These are phyloP conservation scores for Acorus calamus DNA, from an alignment of 106 monocot genomes.

Conservation along the genomic window DNA sequence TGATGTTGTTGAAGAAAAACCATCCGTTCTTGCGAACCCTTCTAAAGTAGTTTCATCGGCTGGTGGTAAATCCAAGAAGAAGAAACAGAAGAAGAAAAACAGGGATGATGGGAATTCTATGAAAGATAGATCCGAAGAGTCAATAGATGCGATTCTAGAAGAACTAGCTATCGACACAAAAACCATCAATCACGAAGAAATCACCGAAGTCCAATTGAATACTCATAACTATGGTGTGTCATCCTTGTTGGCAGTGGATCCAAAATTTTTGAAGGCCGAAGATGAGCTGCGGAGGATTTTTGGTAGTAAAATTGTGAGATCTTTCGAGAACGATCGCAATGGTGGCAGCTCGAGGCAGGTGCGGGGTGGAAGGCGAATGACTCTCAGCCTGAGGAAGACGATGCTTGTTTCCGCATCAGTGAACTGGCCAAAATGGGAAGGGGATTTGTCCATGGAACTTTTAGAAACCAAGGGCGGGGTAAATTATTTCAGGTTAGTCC, in stretches of 20 bases:
- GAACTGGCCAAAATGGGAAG: constrained; percentile 88
- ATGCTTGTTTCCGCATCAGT: constrained; percentile 64
- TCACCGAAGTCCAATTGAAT: constrained; percentile 10
- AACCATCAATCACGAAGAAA: constrained; percentile 5
- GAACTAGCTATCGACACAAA: constrained; percentile 52
- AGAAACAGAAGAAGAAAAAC: constrained; percentile 61
- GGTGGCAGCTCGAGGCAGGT: constrained; percentile 56
- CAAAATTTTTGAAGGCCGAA: constrained; percentile 85
- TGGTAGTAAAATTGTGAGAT: constrained; percentile 88
- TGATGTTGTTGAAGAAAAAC: constrained; percentile 15
- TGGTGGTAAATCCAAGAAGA: constrained; percentile 77
- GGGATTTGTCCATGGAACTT: constrained; percentile 84
- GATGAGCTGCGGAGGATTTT: constrained; percentile 90
- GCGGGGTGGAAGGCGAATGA: constrained; percentile 53
- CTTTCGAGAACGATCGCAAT: constrained; percentile 58
- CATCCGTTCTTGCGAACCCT: constrained; percentile 13
- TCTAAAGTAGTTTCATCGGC: constrained; percentile 10
- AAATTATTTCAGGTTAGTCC: constrained; percentile 69
- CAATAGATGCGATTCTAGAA: constrained; percentile 55
- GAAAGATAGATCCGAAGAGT: constrained; percentile 25
- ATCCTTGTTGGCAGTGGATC: constrained; percentile 53
- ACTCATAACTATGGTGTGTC: constrained; percentile 13
- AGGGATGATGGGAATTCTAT: constrained; percentile 20
- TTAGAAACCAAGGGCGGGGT: constrained; percentile 65
- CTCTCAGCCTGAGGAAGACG: constrained; percentile 61